Base-by-base conservation (phyloP, 495 filamentous ascomycete species). In the Xylaria flabelliformis region DNA sequence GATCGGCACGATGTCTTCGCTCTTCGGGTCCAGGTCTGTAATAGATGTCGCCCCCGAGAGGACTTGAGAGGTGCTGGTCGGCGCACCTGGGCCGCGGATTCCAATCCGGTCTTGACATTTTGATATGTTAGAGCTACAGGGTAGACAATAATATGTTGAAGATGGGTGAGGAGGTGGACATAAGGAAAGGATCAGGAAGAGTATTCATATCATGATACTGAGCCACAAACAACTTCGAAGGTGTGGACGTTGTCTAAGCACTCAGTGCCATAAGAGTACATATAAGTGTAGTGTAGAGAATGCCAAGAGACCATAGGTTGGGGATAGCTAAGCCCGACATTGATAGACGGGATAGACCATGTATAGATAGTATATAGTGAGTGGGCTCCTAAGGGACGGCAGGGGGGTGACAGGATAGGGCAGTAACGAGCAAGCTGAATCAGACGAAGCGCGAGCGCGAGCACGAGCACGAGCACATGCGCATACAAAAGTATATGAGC, bases 21-120 rank as follows among this genome's bases (percentile, higher is more conserved):
- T 81, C 79, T 68, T 70, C 48, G 17, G 76, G 74, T 55, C 75
- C 70, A 24, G 83, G 83, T n/a, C 80, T 76, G 74, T 84, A 85
- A 68, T 81, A 83, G 42, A 85, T 79, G 80, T 82, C 76, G 29
- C 80, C 74, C 8, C 79, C 79, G 61, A 76, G 72, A 66, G 78
- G 80, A 66, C 79, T 80, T 36, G 80, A 75, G 64, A 78, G 75
- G 8, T 78, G 82, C 55, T 62, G 64, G 17, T 68, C 71, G 44
- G 56, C 44, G 26, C 64, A 63, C 21, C 55, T 10, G 3, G 64
- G 44, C 64, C 71, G 71, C 26, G 26, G 26, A 42, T 73, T 73
- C 64, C 64, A 69, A 73, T 73, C 65, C 19, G 71, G 46, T 15
- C 64, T 68, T 73, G 65, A 69, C 65, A 73, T 69, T 61, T 51